These are phyloP conservation scores for Triticum turgidum DNA, from an alignment of 176 grass and related monocot species.

Conservation along the genomic window DNA sequence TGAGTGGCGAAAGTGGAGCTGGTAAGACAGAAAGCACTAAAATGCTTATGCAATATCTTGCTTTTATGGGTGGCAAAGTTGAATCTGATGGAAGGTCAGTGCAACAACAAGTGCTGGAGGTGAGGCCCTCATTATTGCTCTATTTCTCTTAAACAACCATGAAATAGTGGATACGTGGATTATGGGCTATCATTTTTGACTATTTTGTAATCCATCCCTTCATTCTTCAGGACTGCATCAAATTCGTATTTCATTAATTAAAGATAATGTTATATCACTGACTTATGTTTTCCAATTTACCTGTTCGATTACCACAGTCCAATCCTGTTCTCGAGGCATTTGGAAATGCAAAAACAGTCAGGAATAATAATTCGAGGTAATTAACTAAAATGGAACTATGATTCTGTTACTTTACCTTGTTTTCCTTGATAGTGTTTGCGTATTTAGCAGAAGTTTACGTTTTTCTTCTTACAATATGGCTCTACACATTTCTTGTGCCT, in stretches of 20 bases:
- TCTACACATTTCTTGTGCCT: conserved; percentile 36
- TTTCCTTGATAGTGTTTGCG: conserved; percentile 15
- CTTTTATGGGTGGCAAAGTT: conserved; percentile 78
- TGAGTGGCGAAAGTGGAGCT: conserved; percentile 90
- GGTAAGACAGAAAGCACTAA: conserved; percentile 95
- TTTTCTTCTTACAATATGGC: conserved; percentile 13
- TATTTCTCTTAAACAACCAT: conserved; percentile 33
- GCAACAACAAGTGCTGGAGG: conserved; percentile 91
- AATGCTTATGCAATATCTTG: conserved; percentile 91
- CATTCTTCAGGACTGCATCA: not conserved
- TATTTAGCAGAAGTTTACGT: not conserved
- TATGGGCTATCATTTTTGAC: conserved; percentile 12
- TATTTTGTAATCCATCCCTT: conserved; percentile 6
- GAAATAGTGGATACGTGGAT: conserved; percentile 25
- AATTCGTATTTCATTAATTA: conserved; percentile 24
- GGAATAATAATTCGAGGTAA: conserved; percentile 95
- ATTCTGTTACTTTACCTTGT: not conserved
- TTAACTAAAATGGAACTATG: conserved; percentile 6
- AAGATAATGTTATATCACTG: conserved; percentile 26
- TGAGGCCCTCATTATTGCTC: conserved; percentile 15
- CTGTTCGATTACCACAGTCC: conserved; percentile 60
- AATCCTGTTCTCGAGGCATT: conserved; percentile 96
- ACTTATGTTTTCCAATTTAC: conserved; percentile 42
- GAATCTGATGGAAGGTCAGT: conserved; percentile 67
- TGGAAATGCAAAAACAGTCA: conserved; percentile 91